Conservation (phyloP, 208 protist genomes). For the Spongospora subterranea region DNA sequence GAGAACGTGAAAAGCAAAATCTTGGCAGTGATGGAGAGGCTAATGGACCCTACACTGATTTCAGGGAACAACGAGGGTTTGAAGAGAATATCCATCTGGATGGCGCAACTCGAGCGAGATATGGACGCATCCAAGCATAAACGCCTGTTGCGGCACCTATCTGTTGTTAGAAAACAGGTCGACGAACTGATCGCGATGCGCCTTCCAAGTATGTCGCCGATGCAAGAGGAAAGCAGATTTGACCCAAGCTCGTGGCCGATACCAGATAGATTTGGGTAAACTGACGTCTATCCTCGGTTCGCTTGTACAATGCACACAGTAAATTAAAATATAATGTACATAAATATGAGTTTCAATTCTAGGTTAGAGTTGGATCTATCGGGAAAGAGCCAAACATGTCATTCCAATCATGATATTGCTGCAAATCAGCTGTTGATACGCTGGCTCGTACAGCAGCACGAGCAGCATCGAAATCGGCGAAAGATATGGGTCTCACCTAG, state of each 20-base stretch:
- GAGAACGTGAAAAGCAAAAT: background rate
- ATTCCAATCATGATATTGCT: constrained; percentile 42
- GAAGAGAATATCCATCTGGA: background rate
- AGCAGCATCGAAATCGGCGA: constrained; percentile 12
- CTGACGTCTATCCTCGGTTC: no score
- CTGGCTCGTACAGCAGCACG: background rate
- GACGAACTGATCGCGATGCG: background rate
- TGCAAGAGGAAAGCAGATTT: background rate
- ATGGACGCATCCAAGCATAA: background rate
- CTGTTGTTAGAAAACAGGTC: background rate
- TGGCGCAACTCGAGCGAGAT: background rate
- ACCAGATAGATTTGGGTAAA: no score
- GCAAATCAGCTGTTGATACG: background rate
- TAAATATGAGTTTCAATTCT: background rate
- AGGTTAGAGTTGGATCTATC: constrained; percentile 15
- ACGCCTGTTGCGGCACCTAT: background rate
- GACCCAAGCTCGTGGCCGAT: background rate
- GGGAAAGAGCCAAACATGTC: constrained; percentile 32
- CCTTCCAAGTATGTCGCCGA: background rate
- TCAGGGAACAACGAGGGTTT: background rate
- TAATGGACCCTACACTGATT: background rate
- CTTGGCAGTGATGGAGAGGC: background rate
- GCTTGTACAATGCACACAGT: background rate
- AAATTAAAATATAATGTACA: background rate
- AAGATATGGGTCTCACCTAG: background rate